Evolutionary conservation across 441 rosid species (phyloP).

Genomic region (Syzygium malaccense): DNA sequence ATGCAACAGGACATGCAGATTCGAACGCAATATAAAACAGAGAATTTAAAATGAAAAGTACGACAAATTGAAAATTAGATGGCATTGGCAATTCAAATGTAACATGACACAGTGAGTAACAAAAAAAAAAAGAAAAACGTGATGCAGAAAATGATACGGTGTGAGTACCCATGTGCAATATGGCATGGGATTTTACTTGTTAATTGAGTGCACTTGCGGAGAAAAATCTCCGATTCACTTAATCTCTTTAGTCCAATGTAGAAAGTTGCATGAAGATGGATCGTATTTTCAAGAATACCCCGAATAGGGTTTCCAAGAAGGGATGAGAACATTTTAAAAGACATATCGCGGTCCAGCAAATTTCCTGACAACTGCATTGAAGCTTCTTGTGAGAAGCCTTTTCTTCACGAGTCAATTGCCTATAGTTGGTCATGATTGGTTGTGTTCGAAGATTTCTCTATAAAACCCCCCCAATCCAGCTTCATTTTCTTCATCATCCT

Average conservation of each 20-base stretch:
- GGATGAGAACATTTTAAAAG: not conserved
- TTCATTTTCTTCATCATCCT: not conserved
- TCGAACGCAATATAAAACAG: too few species aligned
- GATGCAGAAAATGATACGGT: too few species aligned
- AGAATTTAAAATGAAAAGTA: not conserved
- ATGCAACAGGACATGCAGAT: too few species aligned
- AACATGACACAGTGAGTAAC: not conserved
- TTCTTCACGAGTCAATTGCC: too few species aligned
- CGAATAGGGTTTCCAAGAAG: not conserved
- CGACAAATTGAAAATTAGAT: not conserved
- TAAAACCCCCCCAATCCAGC: not conserved
- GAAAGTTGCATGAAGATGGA: not conserved
- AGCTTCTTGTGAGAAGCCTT: not conserved
- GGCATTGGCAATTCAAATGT: not conserved
- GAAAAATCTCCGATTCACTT: not conserved
- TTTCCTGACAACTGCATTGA: not conserved
- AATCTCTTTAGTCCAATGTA: not conserved
- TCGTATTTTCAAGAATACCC: not conserved
- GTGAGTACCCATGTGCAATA: not conserved
- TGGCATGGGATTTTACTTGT: not conserved
- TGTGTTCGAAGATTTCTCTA: not conserved
- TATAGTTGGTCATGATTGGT: too few species aligned
- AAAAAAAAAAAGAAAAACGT: too few species aligned
- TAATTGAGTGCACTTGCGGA: not conserved
- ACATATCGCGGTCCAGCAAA: not conserved